Evolutionary conservation across 2,329 filamentous ascomycete species (phyloP).

Genomic region (Aspergillus pseudotamarii): DNA sequence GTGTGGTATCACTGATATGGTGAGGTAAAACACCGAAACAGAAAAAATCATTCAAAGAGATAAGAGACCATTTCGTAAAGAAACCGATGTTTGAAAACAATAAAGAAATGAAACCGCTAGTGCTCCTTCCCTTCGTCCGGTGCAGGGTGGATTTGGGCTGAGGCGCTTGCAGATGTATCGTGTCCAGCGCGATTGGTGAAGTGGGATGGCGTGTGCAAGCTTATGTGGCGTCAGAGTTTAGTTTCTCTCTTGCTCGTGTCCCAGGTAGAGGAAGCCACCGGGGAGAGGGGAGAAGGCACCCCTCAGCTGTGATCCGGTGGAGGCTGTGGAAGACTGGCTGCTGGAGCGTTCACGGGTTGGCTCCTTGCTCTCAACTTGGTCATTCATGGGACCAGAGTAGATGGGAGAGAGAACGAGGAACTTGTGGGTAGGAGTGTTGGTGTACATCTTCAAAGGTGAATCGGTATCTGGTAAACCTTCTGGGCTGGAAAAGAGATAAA

Average conservation of each 20-base stretch:
- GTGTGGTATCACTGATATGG: conserved; percentile 16
- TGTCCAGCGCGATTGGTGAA: conserved; percentile 24
- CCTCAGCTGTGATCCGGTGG: conserved; percentile 7
- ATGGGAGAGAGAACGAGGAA: conserved; percentile 38
- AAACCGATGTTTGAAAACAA: conserved; percentile 2
- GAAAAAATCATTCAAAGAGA: background rate
- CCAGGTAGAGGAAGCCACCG: conserved; percentile 32
- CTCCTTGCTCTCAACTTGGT: conserved; percentile 18
- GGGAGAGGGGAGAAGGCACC: conserved; percentile 19
- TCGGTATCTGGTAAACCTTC: background rate
- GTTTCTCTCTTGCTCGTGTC: conserved; percentile 22
- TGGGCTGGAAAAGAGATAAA: conserved; percentile 4
- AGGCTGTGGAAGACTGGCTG: conserved; percentile 31
- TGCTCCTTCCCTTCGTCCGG: conserved; percentile 3
- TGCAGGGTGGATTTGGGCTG: background rate
- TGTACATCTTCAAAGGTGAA: conserved; percentile 30
- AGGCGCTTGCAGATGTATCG: conserved; percentile 14
- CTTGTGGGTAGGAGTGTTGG: conserved; percentile 31
- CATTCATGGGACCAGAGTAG: conserved; percentile 31
- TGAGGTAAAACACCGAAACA: conserved; percentile 2
- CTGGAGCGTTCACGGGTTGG: conserved; percentile 26
- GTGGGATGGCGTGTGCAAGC: background rate
- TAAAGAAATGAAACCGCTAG: conserved; percentile 3
- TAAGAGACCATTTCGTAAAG: background rate
- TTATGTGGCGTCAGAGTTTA: conserved; percentile 5